Base-by-base conservation (phyloP, 2,329 filamentous ascomycete genomes). In the Dactylellina sp. region DNA sequence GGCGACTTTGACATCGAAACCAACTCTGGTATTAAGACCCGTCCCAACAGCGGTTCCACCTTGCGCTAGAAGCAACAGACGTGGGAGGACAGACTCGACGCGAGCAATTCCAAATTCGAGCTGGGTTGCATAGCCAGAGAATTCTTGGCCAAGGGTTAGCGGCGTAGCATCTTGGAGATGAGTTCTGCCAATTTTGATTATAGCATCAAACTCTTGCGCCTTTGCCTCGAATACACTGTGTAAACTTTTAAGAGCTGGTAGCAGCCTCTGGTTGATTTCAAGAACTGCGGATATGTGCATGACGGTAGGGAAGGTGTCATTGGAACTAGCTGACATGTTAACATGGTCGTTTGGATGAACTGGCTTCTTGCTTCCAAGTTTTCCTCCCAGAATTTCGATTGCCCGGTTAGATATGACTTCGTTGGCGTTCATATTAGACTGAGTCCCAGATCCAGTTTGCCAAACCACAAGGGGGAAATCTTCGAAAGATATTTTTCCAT, bases 381-480 rank as follows among this genome's bases (percentile, higher is more conserved):
- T 87, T 79, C 95, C 95, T 79, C 95, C 95, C 61, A 98, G 87
- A 76, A 98, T 96, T 86, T 98, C 94, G 83, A 98, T 98, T 77
- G 95, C 95, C 77, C 95, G 92, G 88, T 98, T 99, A 77, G 94
- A 97, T 83, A 99, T 98, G 83, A 99, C 95, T 83, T 99, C 95
- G 85, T 99, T 99, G 81, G 94, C 93, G 85, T 99, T 99, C 95
- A 98, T 98, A 88, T 97, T 98, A 82, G 93, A 97, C 86, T 98
- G 95, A 28, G 95, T 98, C 81, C 95, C 95, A 56, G 95, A 98
- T 76, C 95, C 95, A 62, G 95, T 99, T 86, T 99, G 95, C 95
- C 95, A 99, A 81, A 99, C 94, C 66, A 98, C 94, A 75, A 98
- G 91, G 77, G 95, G 95, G 85, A 99, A 98, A 86, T 98, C 94